Evolutionary conservation across 345 rosid genomes (phyloP).

Genomic region (Gossypium anomalum): DNA sequence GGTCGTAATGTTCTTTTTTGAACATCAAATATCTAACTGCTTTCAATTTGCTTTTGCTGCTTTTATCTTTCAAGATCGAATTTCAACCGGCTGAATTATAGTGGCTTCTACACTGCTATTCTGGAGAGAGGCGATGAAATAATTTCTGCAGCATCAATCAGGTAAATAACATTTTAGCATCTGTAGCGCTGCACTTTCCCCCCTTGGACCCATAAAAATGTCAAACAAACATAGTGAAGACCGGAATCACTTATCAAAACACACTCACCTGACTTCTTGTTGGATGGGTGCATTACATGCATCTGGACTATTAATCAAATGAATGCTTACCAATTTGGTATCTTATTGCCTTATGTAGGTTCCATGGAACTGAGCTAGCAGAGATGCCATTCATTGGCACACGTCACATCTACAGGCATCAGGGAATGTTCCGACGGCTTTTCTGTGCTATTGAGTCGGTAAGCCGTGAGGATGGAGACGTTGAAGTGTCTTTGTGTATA

Average conservation of each 20-base stretch:
- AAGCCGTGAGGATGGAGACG: constrained; percentile 20
- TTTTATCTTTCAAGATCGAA: constrained; percentile 49
- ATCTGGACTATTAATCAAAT: constrained; percentile 6
- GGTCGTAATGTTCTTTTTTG: neutral
- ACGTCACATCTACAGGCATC: constrained; percentile 74
- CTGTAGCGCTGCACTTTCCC: neutral
- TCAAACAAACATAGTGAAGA: neutral
- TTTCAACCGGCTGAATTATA: constrained; percentile 68
- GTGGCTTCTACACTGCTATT: constrained; percentile 72
- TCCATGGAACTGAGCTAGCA: constrained; percentile 71
- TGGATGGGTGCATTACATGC: neutral
- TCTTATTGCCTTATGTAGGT: constrained; percentile 30
- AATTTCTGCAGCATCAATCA: constrained; percentile 74
- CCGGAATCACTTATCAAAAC: neutral
- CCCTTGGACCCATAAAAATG: neutral
- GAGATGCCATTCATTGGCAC: constrained; percentile 98
- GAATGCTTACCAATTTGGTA: constrained; percentile 3
- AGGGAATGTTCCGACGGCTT: constrained; percentile 90
- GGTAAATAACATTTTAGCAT: constrained; percentile 35
- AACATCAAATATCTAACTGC: neutral
- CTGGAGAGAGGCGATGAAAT: constrained; percentile 92
- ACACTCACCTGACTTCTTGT: neutral
- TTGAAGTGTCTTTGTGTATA: neutral
- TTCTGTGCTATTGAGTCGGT: constrained; percentile 67
- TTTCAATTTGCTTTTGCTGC: constrained; percentile 3